phyloP scores from a whole-genome alignment of 2,329 filamentous ascomycete species.

The Scedosporium dehoogii region DNA sequence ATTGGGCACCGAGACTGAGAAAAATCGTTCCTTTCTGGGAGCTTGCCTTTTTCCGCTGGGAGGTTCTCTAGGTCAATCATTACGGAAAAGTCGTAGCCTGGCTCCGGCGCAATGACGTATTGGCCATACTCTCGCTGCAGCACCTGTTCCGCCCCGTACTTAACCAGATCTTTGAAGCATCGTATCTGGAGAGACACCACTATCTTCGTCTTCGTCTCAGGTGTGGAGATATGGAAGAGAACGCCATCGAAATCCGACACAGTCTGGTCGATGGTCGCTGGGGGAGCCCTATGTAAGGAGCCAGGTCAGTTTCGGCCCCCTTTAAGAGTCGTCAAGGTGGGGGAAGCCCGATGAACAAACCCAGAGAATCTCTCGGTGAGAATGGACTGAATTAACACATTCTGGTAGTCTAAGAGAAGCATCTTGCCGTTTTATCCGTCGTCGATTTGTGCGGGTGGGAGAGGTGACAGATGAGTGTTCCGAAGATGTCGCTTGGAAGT shows the following conservation, averaged over 20 bases:
- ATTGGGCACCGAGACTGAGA: not conserved
- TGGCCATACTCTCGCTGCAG: constrained; percentile 89
- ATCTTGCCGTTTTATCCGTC: constrained; percentile 24
- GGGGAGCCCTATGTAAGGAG: constrained; percentile 56
- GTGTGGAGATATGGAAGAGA: constrained; percentile 96
- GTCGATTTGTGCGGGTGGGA: not conserved
- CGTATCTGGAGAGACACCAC: constrained; percentile 89
- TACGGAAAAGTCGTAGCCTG: constrained; percentile 93
- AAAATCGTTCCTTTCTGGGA: not conserved
- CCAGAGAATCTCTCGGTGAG: constrained; percentile 90
- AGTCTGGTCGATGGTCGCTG: constrained; percentile 89
- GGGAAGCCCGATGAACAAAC: constrained; percentile 28
- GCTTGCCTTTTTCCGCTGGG: constrained; percentile 63
- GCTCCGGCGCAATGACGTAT: constrained; percentile 80
- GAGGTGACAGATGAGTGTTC: not conserved
- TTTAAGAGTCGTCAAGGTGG: not conserved
- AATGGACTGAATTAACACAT: constrained; percentile 92
- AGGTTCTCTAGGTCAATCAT: constrained; percentile 80
- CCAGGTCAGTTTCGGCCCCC: constrained; percentile 23
- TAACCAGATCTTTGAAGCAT: constrained; percentile 85
- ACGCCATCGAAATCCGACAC: constrained; percentile 99
- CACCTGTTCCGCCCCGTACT: constrained; percentile 86
- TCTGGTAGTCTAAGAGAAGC: constrained; percentile 98
- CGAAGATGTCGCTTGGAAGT: not conserved
- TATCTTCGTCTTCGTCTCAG: constrained; percentile 87